Base-by-base conservation (phyloP, 495 filamentous ascomycete genomes). In the Penicillium atrosanguineum region DNA sequence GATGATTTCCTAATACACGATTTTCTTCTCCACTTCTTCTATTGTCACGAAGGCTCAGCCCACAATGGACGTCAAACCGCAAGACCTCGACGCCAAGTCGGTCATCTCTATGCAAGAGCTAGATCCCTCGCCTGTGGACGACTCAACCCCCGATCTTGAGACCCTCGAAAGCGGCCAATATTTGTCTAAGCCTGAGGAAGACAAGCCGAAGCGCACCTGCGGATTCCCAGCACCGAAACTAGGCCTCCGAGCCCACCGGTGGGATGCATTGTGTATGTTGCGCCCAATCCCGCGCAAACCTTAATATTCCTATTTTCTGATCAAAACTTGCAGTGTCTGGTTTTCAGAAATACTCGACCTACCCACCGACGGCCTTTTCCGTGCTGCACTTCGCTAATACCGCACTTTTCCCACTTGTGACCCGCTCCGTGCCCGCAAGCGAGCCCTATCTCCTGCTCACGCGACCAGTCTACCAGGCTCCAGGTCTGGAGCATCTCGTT, bases 281-380 rank as follows among this genome's bases (percentile, higher is more conserved):
- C 44, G 11, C 38, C 3, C 41, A 7, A 14, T n/a, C 48, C 28
- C 39, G 19, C 39, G 14, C 14, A 12, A 18, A 25, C 19, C 19
- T 15, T 6, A 4, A 38, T 2, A 37, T 1, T 36, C 28, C 16
- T 4, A 34, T 34, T 40, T 36, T 26, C 50, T 55, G 38, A 53
- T 47, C 44, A 15, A 37, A 39, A 25, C 8, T 1, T 34, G 15
- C 63, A 95, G 90, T 96, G 57, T 80, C 80, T 20, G 86, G 88
- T 42, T 74, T 92, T 26, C 92, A 96, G 64, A 84, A 80, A 67
- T 96, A 94, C 77, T 92, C 89, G 14, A 87, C 87, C 61, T 96
- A 96, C 69, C 85, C 87, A 37, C 91, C 95, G 66, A 85, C 84
- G 39, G 64, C 87, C 56, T 97, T 93, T 79, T 75, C 84, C 44